phyloP scores from a whole-genome alignment of 2,329 filamentous ascomycete genomes.

The Chalaropsis thielavioides region DNA sequence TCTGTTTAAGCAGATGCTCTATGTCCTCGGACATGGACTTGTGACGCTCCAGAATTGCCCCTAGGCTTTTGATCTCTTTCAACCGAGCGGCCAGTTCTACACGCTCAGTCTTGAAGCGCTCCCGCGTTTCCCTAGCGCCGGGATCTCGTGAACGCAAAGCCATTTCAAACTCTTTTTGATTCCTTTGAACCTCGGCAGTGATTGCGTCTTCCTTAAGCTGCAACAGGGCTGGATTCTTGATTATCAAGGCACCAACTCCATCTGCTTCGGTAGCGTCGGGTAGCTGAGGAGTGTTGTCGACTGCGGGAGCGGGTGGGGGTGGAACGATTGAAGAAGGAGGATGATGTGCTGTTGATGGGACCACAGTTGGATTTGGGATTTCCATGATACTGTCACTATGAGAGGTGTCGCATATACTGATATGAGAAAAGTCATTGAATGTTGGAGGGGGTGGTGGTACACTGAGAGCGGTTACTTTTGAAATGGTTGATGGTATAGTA shows the following conservation, averaged over 20 bases:
- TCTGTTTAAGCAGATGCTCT: conserved; percentile 32
- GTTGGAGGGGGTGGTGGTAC: conserved; percentile 1
- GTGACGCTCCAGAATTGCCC: conserved; percentile 30
- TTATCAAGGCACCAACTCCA: conserved; percentile 21
- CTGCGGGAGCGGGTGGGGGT: background rate
- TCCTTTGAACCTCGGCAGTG: conserved; percentile 32
- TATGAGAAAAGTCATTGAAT: background rate
- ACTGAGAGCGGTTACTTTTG: background rate
- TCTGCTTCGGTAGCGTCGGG: conserved; percentile 17
- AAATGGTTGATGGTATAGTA: background rate
- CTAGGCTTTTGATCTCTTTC: conserved; percentile 30
- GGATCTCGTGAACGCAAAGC: conserved; percentile 33
- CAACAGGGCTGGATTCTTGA: conserved; percentile 24
- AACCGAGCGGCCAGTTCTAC: conserved; percentile 34
- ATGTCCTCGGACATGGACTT: conserved; percentile 30
- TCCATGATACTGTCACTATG: conserved; percentile 1
- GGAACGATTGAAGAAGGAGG: conserved; percentile 4
- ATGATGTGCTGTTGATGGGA: conserved; percentile 1
- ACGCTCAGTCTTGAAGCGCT: conserved; percentile 36
- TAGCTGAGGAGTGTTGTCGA: conserved; percentile 7
- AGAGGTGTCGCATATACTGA: background rate
- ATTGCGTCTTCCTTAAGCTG: conserved; percentile 27
- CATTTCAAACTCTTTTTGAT: conserved; percentile 33
- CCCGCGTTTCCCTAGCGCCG: conserved; percentile 30
- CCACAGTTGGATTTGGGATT: background rate